Percentiles rank a stretch among this genome's conserved stretches.
Conservation (phyloP, 2,329 filamentous ascomycete species). For the Didymella pomorum region DNA sequence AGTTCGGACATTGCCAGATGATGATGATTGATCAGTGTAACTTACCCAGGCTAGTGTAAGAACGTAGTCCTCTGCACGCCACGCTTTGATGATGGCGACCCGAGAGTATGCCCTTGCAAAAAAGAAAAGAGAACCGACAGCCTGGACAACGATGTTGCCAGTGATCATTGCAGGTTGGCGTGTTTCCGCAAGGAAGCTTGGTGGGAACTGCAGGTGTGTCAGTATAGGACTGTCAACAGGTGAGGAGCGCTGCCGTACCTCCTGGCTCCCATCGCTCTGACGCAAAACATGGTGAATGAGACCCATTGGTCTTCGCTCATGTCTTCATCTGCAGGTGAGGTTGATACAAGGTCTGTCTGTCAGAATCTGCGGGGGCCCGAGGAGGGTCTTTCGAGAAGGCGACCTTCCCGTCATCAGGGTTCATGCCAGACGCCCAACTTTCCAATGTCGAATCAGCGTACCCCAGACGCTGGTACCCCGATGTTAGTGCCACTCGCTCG, state of each 20-base stretch:
- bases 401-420: conserved; percentile 6
- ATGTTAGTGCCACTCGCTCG: conserved; percentile 5
- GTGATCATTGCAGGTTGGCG: conserved; percentile 28
- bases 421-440: conserved; percentile 8
- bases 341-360: conserved; percentile 7
- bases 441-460: conserved; percentile 9
- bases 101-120: conserved; percentile 33
- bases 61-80: conserved; percentile 30
- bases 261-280: conserved; percentile 11
- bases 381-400: conserved; percentile 12
- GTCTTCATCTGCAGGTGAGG: conserved; percentile 3
- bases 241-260: conserved; percentile 4
- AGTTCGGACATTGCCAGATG: neutral
- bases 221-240: neutral
- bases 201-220: conserved; percentile 9
- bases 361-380: conserved; percentile 7
- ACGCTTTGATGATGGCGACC: conserved; percentile 23
- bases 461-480: neutral
- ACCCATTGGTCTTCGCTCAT: conserved; percentile 11
- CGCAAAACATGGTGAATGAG: conserved; percentile 13
- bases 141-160: conserved; percentile 29
- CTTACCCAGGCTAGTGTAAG: conserved; percentile 31
- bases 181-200: conserved; percentile 20
- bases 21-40: neutral
- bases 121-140: conserved; percentile 28